Base-by-base conservation (phyloP, 257 asterid species). In the Leonotis leonurus region DNA sequence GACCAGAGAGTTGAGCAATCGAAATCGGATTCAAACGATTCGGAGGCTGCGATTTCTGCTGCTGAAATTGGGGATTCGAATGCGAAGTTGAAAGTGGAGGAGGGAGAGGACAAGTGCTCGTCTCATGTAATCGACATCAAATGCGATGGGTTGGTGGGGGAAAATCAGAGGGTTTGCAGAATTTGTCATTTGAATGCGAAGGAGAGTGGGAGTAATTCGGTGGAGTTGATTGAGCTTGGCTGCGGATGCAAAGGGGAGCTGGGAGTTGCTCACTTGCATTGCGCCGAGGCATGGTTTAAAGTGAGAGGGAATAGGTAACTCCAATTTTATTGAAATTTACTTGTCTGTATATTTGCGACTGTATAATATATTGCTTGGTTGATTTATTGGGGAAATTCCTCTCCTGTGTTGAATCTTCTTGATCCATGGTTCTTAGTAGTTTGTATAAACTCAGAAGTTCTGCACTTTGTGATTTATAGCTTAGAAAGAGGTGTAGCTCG, bases 171-270 rank as follows among this genome's bases (percentile, higher is more conserved):
- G 70, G 68, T 80, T 3, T 85, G 96, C 65, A 75, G 92, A 48
- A 85, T 89, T 52, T 89, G 97, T 66, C 97, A 89, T 70, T 75
- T 87, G 85, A 87, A 52, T 75, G 75, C 72, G 3, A 76, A 71
- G 70, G 95, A 85, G 48, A 60, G 58, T 62, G 83, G 76, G 8
- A 58, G 67, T 21, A 56, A 40, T 49, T 54, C 51, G 20, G 37
- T 25, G n/a, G 94, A 80, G 65, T 70, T 92, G 77, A 77, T 81
- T 60, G 90, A 83, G 80, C 83, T 92, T 65, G 97, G 97, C 18
- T 92, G 98, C 73, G 95, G 84, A 5, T 89, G 98, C 74, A 86
- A 84, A 71, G 98, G 97, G 29, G 97, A 92, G 73, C 88, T 89
- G 53, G 89, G 87, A 18, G 78, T 77, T 70, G 95, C 86, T 9